Base-by-base conservation (phyloP, 208 protist species). In the Novymonas esmeraldas region DNA sequence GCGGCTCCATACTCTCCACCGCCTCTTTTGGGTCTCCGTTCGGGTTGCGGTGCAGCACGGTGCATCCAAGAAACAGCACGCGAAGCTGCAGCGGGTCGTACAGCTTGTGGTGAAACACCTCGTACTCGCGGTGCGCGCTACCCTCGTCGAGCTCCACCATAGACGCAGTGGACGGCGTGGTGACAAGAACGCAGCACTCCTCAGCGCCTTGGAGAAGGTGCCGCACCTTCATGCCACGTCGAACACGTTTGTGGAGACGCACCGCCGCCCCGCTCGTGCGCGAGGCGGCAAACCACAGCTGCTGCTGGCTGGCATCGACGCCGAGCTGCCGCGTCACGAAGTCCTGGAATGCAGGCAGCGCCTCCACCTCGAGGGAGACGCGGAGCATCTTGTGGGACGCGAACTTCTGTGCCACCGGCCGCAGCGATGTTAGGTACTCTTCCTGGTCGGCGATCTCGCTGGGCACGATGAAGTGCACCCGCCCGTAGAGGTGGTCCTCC, bases 31-130 rank as follows among this genome's bases (percentile, higher is more conserved):
- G 56, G 39, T 74, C 46, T 29, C 67, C 64, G n/a, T 66, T 46
- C 44, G 68, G 73, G 60, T 73, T 67, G 20, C 79, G 78, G 14
- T 59, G 69, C 31, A 95, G 58, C 16, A 93, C 80, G 10, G 87
- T 93, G 54, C 79, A 84, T 11, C 90, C 86, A 20, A 95, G 70
- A 70, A 87, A 82, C n/a, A 79, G 18, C 22, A 95, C 73, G 57
- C 82, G 85, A 34, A 95, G 73, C 58, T 88, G 81, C 38, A 92
- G 57, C 14, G 87, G 90, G 58, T 93, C 85, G 69, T 94, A 95
- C 26, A 95, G 61, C 70, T 93, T 95, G 65, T 95, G 90, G 59
- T 93, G 90, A 65, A 88, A 82, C 22, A 95, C 46, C 33, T 92
- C 78, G 61, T 88, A 89, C 54, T 84, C 76, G 26, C 78, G 49